Evolutionary conservation across 1,139 yeast genomes (phyloP), one percentile per base, ranked within the genome.

Genomic region (Debaryomyces psychrophilus): DNA sequence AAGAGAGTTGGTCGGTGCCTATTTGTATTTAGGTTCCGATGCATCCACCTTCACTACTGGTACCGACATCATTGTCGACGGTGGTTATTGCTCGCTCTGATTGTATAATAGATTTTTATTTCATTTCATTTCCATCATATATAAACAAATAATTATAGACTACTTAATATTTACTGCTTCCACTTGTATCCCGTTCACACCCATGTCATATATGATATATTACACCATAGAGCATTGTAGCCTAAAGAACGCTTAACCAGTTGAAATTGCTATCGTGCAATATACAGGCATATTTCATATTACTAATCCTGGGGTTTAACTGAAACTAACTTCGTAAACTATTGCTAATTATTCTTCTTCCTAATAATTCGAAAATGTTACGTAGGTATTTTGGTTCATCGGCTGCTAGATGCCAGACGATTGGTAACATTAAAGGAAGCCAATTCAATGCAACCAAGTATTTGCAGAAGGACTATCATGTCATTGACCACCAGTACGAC

Each of bases 401-500:
- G 49, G 55, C 33, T 55, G 56, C 54, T 52, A 58, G 47, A 61
- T 58, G 28, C 50, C 60, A 15, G 59, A 59, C 46, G 45, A 50
- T 45, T 27, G 47, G 47, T 9, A 34, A 44, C 52, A 67, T 79
- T 51, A 78, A 79, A 57, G 86, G 85, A 52, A 69, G 70, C 52
- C 75, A 73, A 44, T 68, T 68, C 57, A 72, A 75, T 55, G 79
- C 83, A 35, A 67, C 82, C 41, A 68, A 72, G 48, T 76, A 79
- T 50, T 79, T 82, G 77, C 76, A 80, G 52, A 87, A 85, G 59
- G 88, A 90, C 66, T 92, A 92, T 73, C 95, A 90, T 62, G 86
- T 93, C 54, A 85, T 92, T 57, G 96, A 93, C 73, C 99, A 93
- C 70, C 98, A 93, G 70, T 93, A 93, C 73, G 99, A 93, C 73